Evolutionary conservation across 371 early-diverging fungal genomes (phyloP).

Genomic region (Conidiobolus incongruus): DNA sequence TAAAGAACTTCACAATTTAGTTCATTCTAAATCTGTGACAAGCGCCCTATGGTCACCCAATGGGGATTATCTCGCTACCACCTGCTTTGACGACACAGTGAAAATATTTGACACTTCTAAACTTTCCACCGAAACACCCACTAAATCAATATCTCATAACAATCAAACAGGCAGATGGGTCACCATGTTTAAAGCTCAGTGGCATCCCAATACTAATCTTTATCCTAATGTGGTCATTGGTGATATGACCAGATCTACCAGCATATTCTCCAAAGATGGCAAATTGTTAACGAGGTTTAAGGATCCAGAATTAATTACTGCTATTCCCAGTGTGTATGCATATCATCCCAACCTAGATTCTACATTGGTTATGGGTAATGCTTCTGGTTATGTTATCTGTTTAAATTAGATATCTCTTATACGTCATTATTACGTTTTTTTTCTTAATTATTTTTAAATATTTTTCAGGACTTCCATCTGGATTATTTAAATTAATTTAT

Average conservation of each 20-base stretch:
- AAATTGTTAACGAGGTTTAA: constrained; percentile 2
- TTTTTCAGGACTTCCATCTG: too few relatives aligned
- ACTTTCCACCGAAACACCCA: neutral
- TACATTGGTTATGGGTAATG: constrained; percentile 1
- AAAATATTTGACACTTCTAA: constrained; percentile 7
- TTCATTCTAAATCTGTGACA: constrained; percentile 36
- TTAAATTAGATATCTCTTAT: too few relatives aligned
- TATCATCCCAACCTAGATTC: neutral
- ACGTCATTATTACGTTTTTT: too few relatives aligned
- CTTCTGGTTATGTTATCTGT: neutral
- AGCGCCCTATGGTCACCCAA: constrained; percentile 44
- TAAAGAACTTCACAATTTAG: constrained; percentile 14
- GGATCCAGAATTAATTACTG: neutral
- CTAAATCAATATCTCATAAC: neutral
- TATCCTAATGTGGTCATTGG: constrained; percentile 30
- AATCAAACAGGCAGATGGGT: constrained; percentile 27
- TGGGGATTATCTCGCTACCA: constrained; percentile 20
- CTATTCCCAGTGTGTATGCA: constrained; percentile 4
- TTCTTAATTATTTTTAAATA: too few relatives aligned
- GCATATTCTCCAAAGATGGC: constrained; percentile 19
- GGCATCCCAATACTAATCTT: constrained; percentile 24
- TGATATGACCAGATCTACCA: constrained; percentile 39
- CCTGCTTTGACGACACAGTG: constrained; percentile 12
- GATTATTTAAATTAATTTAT: too few relatives aligned
- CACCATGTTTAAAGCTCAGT: constrained; percentile 43